A percentile compares a stretch with the other conserved stretches of the same genome.
Conservation (phyloP, 2,329 filamentous ascomycete genomes). For the Cladorrhinum sp. region DNA sequence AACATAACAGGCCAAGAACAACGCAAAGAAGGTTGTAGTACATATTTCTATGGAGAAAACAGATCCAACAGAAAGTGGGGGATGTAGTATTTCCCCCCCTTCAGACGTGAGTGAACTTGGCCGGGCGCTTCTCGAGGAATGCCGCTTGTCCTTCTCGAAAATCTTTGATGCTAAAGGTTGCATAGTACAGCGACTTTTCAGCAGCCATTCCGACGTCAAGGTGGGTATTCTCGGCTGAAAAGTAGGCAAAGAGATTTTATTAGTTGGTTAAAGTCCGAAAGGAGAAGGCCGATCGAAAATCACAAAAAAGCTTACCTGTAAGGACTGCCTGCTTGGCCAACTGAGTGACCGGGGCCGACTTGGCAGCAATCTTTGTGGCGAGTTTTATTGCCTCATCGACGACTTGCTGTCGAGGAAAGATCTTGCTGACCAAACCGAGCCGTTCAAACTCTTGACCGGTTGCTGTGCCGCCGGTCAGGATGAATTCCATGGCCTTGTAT, state of each 20-base stretch:
- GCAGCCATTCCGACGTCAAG: conserved; percentile 39
- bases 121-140: conserved; percentile 39
- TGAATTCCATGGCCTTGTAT: conserved; percentile 29
- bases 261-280: neutral
- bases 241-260: neutral
- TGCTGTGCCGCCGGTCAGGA: conserved; percentile 23
- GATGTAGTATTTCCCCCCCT: neutral
- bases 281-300: neutral
- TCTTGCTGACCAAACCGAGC: conserved; percentile 26
- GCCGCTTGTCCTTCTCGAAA: conserved; percentile 41
- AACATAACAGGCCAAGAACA: neutral
- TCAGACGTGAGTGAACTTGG: conserved; percentile 23
- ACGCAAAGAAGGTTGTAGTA: neutral
- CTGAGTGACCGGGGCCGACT: conserved; percentile 38
- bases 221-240: conserved; percentile 41
- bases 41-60: neutral
- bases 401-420: conserved; percentile 35
- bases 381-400: conserved; percentile 37
- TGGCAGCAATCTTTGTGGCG: conserved; percentile 37
- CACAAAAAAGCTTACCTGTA: conserved; percentile 34
- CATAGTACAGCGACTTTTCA: conserved; percentile 38
- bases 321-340: conserved; percentile 44
- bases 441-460: conserved; percentile 21
- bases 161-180: conserved; percentile 38
- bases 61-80: neutral